Percentiles rank a stretch among this genome's conserved stretches.
These are phyloP conservation scores for Monosporascus sp. DNA, from an alignment of 2,329 filamentous ascomycete species.

Conservation along the genomic window DNA sequence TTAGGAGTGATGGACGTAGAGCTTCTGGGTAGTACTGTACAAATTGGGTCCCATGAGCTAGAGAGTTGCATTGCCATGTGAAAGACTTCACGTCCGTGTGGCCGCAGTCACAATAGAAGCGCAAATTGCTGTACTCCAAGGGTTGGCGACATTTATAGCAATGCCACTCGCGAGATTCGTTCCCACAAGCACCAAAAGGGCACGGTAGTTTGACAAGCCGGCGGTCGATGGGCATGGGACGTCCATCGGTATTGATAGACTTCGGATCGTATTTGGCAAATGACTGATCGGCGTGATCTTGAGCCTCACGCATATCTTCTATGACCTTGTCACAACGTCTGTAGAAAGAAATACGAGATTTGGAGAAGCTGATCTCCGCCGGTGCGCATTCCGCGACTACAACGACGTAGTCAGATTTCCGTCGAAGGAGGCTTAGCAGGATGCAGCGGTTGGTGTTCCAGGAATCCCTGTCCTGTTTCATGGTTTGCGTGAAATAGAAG, in stretches of 20 bases:
- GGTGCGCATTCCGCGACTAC: slow-evolving; percentile 1
- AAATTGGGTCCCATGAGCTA: slow-evolving; percentile 6
- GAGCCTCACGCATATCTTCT: slow-evolving; percentile 1
- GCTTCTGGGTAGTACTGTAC: background rate
- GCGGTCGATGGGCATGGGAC: background rate
- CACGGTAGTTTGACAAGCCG: slow-evolving; percentile 2
- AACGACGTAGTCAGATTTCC: slow-evolving; percentile 7
- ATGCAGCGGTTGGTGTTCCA: slow-evolving; percentile 3
- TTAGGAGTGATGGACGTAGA: background rate
- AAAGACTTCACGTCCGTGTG: background rate
- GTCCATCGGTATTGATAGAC: background rate
- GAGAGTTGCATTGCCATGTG: slow-evolving; percentile 1
- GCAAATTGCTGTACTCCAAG: slow-evolving; percentile 1
- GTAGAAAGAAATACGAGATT: slow-evolving; percentile 3
- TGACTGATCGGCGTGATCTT: slow-evolving; percentile 4
- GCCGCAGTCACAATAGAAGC: slow-evolving; percentile 3
- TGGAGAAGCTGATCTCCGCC: background rate
- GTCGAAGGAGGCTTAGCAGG: slow-evolving; percentile 2
- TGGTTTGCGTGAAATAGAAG: slow-evolving; percentile 2
- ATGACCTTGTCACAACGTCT: background rate
- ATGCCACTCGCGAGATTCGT: slow-evolving; percentile 1
- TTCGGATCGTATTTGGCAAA: slow-evolving; percentile 1
- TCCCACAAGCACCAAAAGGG: background rate
- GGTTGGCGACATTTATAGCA: slow-evolving; percentile 6
- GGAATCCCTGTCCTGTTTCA: background rate